Conservation (phyloP, 2,329 filamentous ascomycete genomes). For the Arthrobotrys megalospora region DNA sequence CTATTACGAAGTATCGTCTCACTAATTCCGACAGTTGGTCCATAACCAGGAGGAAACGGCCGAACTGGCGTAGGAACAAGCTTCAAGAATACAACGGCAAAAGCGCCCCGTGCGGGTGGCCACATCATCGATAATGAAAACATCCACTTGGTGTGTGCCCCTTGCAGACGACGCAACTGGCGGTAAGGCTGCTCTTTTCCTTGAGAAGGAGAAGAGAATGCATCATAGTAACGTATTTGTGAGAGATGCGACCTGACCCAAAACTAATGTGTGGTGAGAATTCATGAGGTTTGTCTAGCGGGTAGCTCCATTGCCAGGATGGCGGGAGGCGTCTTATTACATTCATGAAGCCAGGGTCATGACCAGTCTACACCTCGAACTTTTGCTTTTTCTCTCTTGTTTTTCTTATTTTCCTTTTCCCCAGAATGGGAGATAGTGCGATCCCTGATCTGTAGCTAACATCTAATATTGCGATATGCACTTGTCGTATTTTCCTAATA, state of each 20-base stretch:
- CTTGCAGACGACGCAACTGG: slow-evolving; percentile 7
- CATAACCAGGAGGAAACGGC: background rate
- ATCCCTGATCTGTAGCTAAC: too few species aligned
- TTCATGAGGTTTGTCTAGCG: background rate
- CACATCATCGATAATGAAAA: slow-evolving; percentile 1
- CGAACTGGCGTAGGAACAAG: background rate
- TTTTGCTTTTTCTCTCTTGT: slow-evolving; percentile 7
- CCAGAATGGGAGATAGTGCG: too few species aligned
- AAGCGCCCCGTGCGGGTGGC: slow-evolving; percentile 16
- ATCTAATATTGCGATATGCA: too few species aligned
- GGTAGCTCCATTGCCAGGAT: slow-evolving; percentile 6
- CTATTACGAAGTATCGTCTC: background rate
- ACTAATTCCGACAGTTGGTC: background rate
- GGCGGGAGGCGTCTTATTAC: background rate
- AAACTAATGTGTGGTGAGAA: background rate
- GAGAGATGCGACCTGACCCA: background rate
- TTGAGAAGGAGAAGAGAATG: background rate
- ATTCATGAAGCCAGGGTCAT: background rate
- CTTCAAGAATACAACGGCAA: background rate
- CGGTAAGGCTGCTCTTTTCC: slow-evolving; percentile 7
- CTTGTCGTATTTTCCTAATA: too few species aligned
- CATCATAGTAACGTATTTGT: slow-evolving; percentile 3
- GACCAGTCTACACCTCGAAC: background rate
- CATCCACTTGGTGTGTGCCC: background rate
- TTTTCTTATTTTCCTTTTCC: too few species aligned